These are phyloP conservation scores for Marvania coccoides DNA, from an alignment of 139 green algal species.

Conservation along the genomic window DNA sequence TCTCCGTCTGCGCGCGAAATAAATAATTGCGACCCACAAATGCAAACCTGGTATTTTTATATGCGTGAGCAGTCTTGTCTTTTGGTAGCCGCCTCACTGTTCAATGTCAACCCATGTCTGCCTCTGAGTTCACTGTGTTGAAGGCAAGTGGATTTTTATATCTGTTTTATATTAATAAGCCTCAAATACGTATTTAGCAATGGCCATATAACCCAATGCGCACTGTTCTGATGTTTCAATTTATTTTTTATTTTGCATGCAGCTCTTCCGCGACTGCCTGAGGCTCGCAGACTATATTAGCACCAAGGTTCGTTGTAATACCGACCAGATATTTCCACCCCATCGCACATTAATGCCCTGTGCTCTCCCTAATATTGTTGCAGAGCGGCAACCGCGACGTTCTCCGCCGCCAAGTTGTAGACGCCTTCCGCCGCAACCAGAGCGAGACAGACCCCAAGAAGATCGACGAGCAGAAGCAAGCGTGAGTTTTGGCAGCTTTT, in stretches of 20 bases:
- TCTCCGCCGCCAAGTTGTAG: slow-evolving; percentile 27
- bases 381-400: slow-evolving; percentile 31
- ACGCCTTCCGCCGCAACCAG: slow-evolving; percentile 40
- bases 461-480: slow-evolving; percentile 48
- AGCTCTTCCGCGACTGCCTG: slow-evolving; percentile 52
- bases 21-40: too few species aligned
- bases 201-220: background rate
- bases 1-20: too few species aligned
- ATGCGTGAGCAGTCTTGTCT: too few species aligned
- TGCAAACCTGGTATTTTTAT: too few species aligned
- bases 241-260: background rate
- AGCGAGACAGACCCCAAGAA: slow-evolving; percentile 45
- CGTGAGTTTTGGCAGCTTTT: slow-evolving; percentile 12
- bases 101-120: background rate
- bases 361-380: background rate
- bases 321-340: background rate
- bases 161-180: background rate
- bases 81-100: too few species aligned
- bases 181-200: background rate
- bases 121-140: slow-evolving; percentile 18
- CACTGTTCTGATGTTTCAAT: background rate
- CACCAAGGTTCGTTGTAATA: slow-evolving; percentile 23
- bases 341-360: background rate
- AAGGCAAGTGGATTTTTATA: slow-evolving; percentile 4
- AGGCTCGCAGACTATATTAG: slow-evolving; percentile 51